Conservation (phyloP, 164 flowering plant species). For the Platanus orientalis region DNA sequence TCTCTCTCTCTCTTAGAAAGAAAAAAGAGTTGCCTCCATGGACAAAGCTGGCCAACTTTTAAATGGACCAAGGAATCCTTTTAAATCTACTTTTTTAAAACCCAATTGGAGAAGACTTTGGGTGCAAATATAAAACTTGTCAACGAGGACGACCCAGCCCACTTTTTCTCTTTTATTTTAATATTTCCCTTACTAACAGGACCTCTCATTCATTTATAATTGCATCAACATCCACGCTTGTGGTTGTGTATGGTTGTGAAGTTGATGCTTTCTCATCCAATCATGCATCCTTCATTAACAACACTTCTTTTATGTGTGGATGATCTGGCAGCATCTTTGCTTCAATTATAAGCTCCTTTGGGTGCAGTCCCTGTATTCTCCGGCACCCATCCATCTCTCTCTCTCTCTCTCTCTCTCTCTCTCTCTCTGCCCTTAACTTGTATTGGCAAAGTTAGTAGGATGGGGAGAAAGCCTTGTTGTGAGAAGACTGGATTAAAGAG, state of each 20-base stretch:
- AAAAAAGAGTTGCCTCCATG: slow-evolving; percentile 34
- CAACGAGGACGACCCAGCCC: slow-evolving; percentile 29
- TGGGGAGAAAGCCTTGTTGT: slow-evolving; percentile 85
- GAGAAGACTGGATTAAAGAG: slow-evolving; percentile 70
- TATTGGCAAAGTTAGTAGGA: slow-evolving; percentile 8
- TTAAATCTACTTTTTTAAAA: background rate
- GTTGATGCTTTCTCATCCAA: slow-evolving; percentile 26
- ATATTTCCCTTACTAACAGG: slow-evolving; percentile 6
- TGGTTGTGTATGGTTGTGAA: slow-evolving; percentile 1
- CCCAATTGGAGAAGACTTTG: slow-evolving; percentile 24
- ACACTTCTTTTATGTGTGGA: slow-evolving; percentile 20
- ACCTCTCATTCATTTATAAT: slow-evolving; percentile 12
- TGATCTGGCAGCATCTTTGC: slow-evolving; percentile 63
- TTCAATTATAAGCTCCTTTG: slow-evolving; percentile 25
- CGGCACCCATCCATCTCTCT: background rate
- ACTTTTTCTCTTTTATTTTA: slow-evolving; percentile 5
- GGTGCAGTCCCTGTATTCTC: slow-evolving; percentile 18
- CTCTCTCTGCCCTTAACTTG: background rate
- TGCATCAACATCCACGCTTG: slow-evolving; percentile 3
- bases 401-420: slow-evolving; percentile 4
- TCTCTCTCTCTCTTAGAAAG: background rate
- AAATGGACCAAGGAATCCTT: slow-evolving; percentile 33
- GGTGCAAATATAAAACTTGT: slow-evolving; percentile 20
- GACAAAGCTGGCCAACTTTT: slow-evolving; percentile 54
- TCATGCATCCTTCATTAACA: slow-evolving; percentile 33